Conservation (phyloP, 2,329 filamentous ascomycete species). For the Fusarium marasasianum region DNA sequence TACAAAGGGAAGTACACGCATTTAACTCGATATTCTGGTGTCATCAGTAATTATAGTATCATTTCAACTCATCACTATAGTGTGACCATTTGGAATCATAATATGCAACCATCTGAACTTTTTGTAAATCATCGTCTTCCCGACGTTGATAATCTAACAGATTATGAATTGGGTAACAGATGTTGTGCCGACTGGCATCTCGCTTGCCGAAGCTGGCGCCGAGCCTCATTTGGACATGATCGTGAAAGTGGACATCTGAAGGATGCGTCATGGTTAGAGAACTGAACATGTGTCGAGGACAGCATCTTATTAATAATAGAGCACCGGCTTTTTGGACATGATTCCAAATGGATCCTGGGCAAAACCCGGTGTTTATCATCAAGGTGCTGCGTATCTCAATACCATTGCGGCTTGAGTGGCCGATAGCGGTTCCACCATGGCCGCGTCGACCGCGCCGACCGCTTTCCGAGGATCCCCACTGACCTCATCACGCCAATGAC, state of each 20-base stretch:
- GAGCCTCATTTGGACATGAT: constrained; percentile 16
- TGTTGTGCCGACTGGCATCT: constrained; percentile 10
- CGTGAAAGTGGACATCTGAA: background rate
- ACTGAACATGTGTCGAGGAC: background rate
- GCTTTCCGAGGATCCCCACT: constrained; percentile 34
- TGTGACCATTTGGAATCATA: constrained; percentile 5
- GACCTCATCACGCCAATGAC: background rate
- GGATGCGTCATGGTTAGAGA: background rate
- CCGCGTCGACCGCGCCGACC: constrained; percentile 11
- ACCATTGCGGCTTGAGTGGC: constrained; percentile 14
- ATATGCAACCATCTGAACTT: constrained; percentile 2
- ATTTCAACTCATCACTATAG: background rate
- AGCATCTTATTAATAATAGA: background rate
- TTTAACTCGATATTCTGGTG: background rate
- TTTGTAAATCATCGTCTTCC: background rate
- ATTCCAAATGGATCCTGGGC: constrained; percentile 30
- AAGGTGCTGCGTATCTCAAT: constrained; percentile 31
- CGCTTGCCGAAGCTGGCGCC: constrained; percentile 35
- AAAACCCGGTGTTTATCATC: constrained; percentile 31
- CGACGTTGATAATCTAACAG: constrained; percentile 34
- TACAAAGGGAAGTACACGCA: background rate
- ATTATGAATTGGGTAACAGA: constrained; percentile 38
- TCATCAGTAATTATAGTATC: background rate
- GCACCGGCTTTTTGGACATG: background rate
- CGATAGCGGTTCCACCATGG: constrained; percentile 35